These are phyloP conservation scores for Besnoitia besnoiti DNA, from an alignment of 169 alveolate species.

Conservation along the genomic window DNA sequence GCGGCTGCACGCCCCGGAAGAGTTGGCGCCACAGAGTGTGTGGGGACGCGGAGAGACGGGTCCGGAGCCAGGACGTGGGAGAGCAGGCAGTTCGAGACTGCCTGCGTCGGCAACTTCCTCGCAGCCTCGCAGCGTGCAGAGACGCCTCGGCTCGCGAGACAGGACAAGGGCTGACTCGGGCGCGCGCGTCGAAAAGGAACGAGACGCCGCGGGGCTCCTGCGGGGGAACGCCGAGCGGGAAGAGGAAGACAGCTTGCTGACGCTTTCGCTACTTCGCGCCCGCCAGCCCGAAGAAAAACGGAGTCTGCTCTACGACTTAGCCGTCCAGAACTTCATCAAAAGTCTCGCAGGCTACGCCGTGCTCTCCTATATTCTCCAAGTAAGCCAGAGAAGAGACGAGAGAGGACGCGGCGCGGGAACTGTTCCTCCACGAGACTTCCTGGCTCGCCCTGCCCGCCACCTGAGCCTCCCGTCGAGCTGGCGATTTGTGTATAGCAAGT, in stretches of 20 bases:
- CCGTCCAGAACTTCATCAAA: conserved; percentile 92
- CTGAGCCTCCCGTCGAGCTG: too few species aligned
- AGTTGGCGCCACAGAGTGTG: too few species aligned
- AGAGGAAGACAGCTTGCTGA: too few species aligned
- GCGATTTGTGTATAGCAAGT: too few species aligned
- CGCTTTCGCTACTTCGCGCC: background rate
- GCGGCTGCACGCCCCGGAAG: too few species aligned
- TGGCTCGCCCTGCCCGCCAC: too few species aligned
- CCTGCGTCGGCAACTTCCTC: too few species aligned
- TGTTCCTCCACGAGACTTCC: too few species aligned
- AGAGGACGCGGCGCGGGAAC: background rate
- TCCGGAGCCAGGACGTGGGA: too few species aligned
- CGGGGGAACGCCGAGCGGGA: background rate
- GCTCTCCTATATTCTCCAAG: conserved; percentile 68
- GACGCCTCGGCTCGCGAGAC: background rate
- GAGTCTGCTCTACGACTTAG: conserved; percentile 75
- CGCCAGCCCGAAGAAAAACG: background rate
- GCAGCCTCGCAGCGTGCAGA: too few species aligned
- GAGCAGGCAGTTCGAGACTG: too few species aligned
- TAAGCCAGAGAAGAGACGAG: background rate
- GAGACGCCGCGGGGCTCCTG: background rate
- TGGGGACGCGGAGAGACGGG: too few species aligned
- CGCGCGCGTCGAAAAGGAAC: background rate
- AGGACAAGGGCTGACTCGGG: background rate
- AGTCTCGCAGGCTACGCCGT: conserved; percentile 92